Evolutionary conservation across 2,329 filamentous ascomycete genomes (phyloP).

Genomic region (Myriosclerotinia scirpicola): DNA sequence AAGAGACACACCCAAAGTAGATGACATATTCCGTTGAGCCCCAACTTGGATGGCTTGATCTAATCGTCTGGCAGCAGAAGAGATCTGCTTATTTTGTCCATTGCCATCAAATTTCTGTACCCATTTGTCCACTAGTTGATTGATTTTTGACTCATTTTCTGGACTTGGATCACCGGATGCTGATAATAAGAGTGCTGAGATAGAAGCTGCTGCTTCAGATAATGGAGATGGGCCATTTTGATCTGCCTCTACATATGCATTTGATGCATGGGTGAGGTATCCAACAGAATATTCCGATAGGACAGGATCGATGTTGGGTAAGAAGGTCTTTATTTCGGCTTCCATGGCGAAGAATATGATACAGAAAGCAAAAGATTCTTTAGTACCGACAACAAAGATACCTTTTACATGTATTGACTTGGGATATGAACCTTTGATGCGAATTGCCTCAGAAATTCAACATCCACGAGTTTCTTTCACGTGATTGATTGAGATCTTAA

Average conservation of each 20-base stretch:
- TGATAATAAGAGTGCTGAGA: constrained; percentile 87
- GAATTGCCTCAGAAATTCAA: constrained; percentile 10
- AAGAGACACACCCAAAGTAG: constrained; percentile 83
- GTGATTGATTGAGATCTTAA: not conserved
- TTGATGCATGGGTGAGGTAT: constrained; percentile 91
- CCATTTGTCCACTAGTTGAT: constrained; percentile 84
- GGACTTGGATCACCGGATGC: constrained; percentile 81
- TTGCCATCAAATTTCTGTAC: constrained; percentile 75
- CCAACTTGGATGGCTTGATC: constrained; percentile 95
- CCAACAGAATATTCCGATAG: constrained; percentile 91
- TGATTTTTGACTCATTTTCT: constrained; percentile 74
- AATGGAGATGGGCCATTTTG: constrained; percentile 70
- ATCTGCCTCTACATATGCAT: constrained; percentile 75
- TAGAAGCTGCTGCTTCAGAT: constrained; percentile 76
- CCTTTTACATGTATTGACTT: not conserved
- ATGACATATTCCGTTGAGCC: constrained; percentile 92
- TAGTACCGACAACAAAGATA: constrained; percentile 3
- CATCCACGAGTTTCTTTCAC: constrained; percentile 6
- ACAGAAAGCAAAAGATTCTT: not conserved
- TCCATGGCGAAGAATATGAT: constrained; percentile 60
- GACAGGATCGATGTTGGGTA: constrained; percentile 85
- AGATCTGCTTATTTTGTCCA: constrained; percentile 66
- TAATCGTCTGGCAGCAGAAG: constrained; percentile 76
- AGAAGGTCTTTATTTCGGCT: constrained; percentile 77
- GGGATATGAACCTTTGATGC: not conserved